Base-by-base conservation (phyloP, 1,284 basidiomycete genomes). In the Cutaneotrichosporon arboriforme region DNA sequence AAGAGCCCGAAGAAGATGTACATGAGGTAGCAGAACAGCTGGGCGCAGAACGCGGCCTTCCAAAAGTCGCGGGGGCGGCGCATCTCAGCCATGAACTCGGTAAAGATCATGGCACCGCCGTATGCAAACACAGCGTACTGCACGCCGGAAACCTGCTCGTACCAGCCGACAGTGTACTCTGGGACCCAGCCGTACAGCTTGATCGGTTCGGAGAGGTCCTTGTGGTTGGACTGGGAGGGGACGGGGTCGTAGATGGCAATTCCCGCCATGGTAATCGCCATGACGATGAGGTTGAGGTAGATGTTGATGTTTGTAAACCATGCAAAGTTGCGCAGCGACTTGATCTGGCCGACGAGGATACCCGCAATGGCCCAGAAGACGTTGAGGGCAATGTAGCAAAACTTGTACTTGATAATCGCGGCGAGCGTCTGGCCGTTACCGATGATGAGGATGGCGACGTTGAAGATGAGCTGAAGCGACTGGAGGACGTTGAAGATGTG, bases 71-170 rank as follows among this genome's bases (percentile, higher is more conserved):
- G 81, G 0, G 84, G 84, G 3, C 83, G 77, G n/a, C 80, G 77
- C 84, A 86, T 86, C 67, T 86, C 84, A 1, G 82, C 79, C 78
- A 86, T 80, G 65, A 85, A 80, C 66, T 84, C 82, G 10, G 79
- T 70, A 49, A 76, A 77, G 31, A 79, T 74, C 74, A 77, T 77
- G 0, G 81, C 77, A 38, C 83, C 83, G 41, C 81, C 81, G 54
- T 82, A 69, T 3, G 67, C 66, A 42, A 73, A 75, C 7, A 84
- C 83, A 69, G 83, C 83, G 51, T 83, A 80, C 65, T 84, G 82
- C 44, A 83, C 78, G 35, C 83, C 57, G 4, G 34, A 33, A 20
- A 55, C 44, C 36, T 58, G 57, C 34, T 49, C 71, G 82, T 73
- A 4, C 59, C 40, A 48, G 83, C 71, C 7, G 31, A 54, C 52